Conservation (phyloP, 441 rosid species). For the Croton laevigatus region DNA sequence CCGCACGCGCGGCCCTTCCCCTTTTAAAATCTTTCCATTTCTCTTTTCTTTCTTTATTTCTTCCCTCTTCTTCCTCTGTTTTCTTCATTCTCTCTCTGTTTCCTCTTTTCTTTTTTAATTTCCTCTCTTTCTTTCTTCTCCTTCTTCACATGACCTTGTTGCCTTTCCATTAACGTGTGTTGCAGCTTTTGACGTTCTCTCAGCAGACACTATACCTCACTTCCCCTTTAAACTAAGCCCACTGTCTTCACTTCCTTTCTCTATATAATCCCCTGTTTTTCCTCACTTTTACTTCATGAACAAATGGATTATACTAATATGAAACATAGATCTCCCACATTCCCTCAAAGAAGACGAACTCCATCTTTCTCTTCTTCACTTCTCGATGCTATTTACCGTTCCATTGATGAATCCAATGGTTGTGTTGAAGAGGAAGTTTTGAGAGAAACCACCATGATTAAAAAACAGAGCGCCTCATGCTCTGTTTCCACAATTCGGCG, state of each 20-base stretch:
- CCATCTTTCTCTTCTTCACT: slow-evolving; percentile 85
- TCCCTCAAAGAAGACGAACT: slow-evolving; percentile 58
- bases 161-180: slow-evolving; percentile 25
- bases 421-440: slow-evolving; percentile 15
- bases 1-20: slow-evolving; percentile 49
- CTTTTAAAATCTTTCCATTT: slow-evolving; percentile 20
- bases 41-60: not conserved
- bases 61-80: not conserved
- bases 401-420: slow-evolving; percentile 52
- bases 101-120: not conserved
- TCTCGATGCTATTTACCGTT: slow-evolving; percentile 68
- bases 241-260: slow-evolving; percentile 18
- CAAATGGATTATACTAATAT: slow-evolving; percentile 27
- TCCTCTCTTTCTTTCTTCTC: not conserved
- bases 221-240: slow-evolving; percentile 26
- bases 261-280: slow-evolving; percentile 16
- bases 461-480: slow-evolving; percentile 28
- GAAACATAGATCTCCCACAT: slow-evolving; percentile 29
- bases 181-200: slow-evolving; percentile 68
- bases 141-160: slow-evolving; percentile 41
- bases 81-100: not conserved
- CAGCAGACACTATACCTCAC: slow-evolving; percentile 43
- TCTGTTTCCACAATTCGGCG: slow-evolving; percentile 17
- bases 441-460: slow-evolving; percentile 18
- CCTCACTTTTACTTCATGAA: not conserved